A percentile compares a stretch with the other conserved stretches of the same genome.
Conservation (phyloP, 2,329 filamentous ascomycete genomes). For the Trichophyton schoenleinii region DNA sequence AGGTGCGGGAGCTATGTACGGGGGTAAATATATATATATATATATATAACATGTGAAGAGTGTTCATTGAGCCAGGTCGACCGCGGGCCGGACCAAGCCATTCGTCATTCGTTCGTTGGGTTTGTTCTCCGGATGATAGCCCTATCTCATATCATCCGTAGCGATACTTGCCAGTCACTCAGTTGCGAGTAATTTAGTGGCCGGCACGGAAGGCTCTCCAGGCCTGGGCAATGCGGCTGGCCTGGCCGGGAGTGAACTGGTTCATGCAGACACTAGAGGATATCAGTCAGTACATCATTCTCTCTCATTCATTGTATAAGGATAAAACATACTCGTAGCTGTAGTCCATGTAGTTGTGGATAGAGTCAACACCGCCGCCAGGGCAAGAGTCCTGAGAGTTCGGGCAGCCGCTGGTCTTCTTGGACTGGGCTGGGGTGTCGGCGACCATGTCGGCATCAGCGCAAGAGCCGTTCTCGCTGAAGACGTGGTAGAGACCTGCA, state of each 20-base stretch:
- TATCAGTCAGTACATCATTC: not conserved
- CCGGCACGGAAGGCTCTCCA: conserved; percentile 15
- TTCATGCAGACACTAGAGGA: conserved; percentile 14
- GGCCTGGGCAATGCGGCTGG: conserved; percentile 18
- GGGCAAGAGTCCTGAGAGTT: conserved; percentile 20
- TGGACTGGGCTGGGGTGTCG: conserved; percentile 21
- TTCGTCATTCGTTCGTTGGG: not conserved
- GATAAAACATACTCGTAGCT: conserved; percentile 14
- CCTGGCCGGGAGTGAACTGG: conserved; percentile 20
- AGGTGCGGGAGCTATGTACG: not conserved
- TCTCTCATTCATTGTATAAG: not conserved
- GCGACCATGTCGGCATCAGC: conserved; percentile 16
- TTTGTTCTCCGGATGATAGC: not conserved
- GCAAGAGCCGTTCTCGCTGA: conserved; percentile 19
- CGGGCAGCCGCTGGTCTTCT: conserved; percentile 18
- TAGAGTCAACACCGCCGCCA: conserved; percentile 19
- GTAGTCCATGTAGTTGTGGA: conserved; percentile 27
- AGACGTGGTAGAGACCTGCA: conserved; percentile 20
- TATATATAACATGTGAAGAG: not conserved
- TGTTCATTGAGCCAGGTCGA: not conserved
- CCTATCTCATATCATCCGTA: not conserved
- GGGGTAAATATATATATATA: not conserved
- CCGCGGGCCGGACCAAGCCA: not conserved
- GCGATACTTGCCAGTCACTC: not conserved
- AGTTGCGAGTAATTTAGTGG: conserved; percentile 6